These are phyloP conservation scores for Chlorella variabilis DNA, from an alignment of 163 green algal genomes.

Conservation along the genomic window DNA sequence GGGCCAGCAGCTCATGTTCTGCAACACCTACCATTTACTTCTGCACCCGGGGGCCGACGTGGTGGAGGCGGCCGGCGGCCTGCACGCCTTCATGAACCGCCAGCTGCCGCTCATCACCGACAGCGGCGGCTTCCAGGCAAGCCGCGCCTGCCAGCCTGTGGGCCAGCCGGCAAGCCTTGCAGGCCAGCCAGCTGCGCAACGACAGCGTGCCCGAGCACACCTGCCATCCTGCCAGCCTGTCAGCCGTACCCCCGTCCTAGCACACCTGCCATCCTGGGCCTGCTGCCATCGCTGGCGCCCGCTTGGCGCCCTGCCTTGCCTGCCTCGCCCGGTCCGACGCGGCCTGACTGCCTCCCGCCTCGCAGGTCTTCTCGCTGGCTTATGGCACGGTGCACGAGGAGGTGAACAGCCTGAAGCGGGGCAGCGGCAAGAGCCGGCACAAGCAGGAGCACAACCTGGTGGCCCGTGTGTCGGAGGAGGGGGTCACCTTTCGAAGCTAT, in stretches of 20 bases:
- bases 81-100: slow-evolving; percentile 63
- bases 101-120: slow-evolving; percentile 63
- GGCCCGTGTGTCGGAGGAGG: slow-evolving; percentile 54
- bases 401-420: slow-evolving; percentile 50
- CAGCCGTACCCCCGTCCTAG: too few relatives aligned
- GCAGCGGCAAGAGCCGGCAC: slow-evolving; percentile 11
- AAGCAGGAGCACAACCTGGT: slow-evolving; percentile 45
- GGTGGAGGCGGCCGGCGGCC: slow-evolving; percentile 47
- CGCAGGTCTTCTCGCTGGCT: slow-evolving; percentile 54
- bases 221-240: too few relatives aligned
- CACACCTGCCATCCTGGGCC: too few relatives aligned
- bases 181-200: too few relatives aligned
- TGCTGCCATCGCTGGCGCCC: too few relatives aligned
- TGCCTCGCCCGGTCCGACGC: too few relatives aligned
- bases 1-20: slow-evolving; percentile 63
- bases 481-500: slow-evolving; percentile 59
- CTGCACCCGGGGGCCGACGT: slow-evolving; percentile 58
- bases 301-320: too few relatives aligned
- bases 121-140: slow-evolving; percentile 61
- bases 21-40: slow-evolving; percentile 68
- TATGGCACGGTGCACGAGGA: slow-evolving; percentile 59
- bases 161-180: too few relatives aligned
- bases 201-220: too few relatives aligned
- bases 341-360: too few relatives aligned
- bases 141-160: too few relatives aligned